phyloP scores from a whole-genome alignment of 768 basidiomycete genomes.

The Russula vinacea region DNA sequence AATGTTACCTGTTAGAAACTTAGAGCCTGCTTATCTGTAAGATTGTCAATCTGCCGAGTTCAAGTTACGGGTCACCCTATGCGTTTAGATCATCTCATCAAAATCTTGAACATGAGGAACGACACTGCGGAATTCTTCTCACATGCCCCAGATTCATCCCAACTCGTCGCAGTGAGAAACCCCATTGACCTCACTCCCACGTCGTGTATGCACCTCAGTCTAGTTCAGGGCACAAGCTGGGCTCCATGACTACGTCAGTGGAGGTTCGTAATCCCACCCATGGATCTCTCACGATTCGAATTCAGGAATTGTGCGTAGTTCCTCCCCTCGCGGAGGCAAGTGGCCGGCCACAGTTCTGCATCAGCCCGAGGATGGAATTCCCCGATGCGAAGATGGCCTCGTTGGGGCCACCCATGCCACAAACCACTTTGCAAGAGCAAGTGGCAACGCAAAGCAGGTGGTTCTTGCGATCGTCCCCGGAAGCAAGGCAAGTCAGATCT shows the following conservation, averaged over 20 bases:
- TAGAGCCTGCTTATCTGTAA: background rate
- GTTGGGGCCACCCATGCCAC: background rate
- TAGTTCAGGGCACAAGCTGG: background rate
- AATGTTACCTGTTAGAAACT: background rate
- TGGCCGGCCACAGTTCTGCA: background rate
- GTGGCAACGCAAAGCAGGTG: background rate
- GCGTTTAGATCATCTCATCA: background rate
- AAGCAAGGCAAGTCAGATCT: background rate
- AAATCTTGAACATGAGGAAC: background rate
- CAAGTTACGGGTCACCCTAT: background rate
- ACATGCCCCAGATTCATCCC: background rate
- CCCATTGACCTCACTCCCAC: background rate
- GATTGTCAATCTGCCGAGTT: background rate
- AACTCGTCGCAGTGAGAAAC: background rate
- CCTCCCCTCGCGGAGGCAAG: background rate
- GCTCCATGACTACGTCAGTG: background rate
- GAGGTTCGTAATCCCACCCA: background rate
- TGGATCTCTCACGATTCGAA: background rate
- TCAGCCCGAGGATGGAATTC: background rate
- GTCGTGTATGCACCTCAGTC: background rate
- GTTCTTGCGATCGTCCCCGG: background rate
- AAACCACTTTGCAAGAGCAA: background rate
- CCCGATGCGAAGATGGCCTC: background rate
- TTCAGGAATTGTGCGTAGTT: background rate
- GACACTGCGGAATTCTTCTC: background rate